Conservation (phyloP, 78 protist genomes). For the Tieghemostelium lacteum region DNA sequence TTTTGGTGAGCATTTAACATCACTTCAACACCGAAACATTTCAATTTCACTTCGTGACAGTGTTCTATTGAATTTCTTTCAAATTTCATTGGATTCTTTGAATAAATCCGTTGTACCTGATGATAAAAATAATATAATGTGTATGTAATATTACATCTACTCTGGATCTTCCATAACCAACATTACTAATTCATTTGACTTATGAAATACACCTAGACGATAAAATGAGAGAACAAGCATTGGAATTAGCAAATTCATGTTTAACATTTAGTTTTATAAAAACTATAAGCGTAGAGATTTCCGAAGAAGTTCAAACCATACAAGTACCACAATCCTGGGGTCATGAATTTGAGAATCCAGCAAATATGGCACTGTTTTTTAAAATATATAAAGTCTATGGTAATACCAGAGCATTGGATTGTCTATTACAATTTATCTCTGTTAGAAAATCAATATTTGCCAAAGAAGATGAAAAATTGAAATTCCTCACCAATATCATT, state of each 20-base stretch:
- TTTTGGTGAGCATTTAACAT: constrained; percentile 52
- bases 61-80: constrained; percentile 35
- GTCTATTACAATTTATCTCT: constrained; percentile 44
- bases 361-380: constrained; percentile 20
- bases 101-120: neutral
- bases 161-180: neutral
- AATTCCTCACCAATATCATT: constrained; percentile 27
- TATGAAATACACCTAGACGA: neutral
- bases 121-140: constrained; percentile 25
- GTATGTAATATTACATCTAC: neutral
- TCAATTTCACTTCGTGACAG: constrained; percentile 51
- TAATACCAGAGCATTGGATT: constrained; percentile 54
- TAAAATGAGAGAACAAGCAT: constrained; percentile 59
- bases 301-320: constrained; percentile 43
- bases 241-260: constrained; percentile 50
- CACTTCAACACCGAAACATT: constrained; percentile 45
- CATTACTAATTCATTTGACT: neutral
- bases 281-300: constrained; percentile 24
- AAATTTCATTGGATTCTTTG: constrained; percentile 48
- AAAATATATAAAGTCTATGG: constrained; percentile 12
- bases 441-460: constrained; percentile 55
- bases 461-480: constrained; percentile 43
- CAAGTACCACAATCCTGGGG: constrained; percentile 56
- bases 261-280: constrained; percentile 56
- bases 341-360: constrained; percentile 34